These are phyloP conservation scores for Cronartium quercuum DNA, from an alignment of 1,284 basidiomycete species.

Conservation along the genomic window DNA sequence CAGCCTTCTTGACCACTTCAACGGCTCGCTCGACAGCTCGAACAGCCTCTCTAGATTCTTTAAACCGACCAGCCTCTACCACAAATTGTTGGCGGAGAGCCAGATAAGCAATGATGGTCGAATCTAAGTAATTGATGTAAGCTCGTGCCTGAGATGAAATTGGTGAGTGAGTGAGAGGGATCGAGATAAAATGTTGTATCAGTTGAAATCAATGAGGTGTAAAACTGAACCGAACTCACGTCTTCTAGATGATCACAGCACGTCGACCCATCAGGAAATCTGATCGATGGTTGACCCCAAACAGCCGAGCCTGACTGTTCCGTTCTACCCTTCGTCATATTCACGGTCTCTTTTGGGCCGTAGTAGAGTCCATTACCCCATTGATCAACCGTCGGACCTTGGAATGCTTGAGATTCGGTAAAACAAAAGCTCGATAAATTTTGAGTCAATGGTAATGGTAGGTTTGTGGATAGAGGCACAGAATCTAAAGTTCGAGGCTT, in stretches of 20 bases:
- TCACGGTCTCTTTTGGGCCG: conserved; percentile 10
- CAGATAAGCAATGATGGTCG: conserved; percentile 28
- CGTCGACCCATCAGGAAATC: conserved; percentile 6
- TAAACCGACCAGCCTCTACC: conserved; percentile 33
- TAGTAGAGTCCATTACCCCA: conserved; percentile 8
- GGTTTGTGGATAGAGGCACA: conserved; percentile 1
- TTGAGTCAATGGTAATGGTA: conserved; percentile 16
- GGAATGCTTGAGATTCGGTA: neutral
- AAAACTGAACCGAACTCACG: neutral
- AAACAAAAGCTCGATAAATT: neutral
- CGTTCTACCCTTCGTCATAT: neutral
- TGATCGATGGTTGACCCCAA: conserved; percentile 14
- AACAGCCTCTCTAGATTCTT: conserved; percentile 12
- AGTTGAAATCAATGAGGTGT: neutral
- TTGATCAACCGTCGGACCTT: conserved; percentile 13
- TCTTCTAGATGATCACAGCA: conserved; percentile 21
- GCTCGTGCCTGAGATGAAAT: conserved; percentile 9
- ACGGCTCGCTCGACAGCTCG: conserved; percentile 5
- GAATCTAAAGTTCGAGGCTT: neutral
- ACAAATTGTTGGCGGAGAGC: conserved; percentile 32
- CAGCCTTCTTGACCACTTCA: conserved; percentile 12
- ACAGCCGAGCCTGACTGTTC: neutral
- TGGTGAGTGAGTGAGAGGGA: neutral
- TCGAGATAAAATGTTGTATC: neutral
- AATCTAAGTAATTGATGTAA: conserved; percentile 28